Evolutionary conservation across 2,329 filamentous ascomycete genomes (phyloP).

Genomic region (Trichoderma guizhouense): DNA sequence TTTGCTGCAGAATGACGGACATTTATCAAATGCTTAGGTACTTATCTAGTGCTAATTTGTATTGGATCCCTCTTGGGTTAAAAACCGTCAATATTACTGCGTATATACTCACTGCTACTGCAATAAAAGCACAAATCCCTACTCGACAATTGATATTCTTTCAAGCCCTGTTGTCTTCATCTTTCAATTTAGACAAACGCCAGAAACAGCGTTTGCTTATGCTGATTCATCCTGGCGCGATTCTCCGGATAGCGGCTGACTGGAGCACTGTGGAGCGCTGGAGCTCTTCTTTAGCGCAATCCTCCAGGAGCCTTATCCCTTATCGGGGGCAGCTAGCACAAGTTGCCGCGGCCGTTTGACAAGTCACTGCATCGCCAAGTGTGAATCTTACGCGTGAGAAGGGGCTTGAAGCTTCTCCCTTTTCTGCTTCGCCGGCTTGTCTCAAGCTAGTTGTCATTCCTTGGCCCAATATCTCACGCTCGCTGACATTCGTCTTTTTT

Average conservation of each 20-base stretch:
- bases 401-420: neutral
- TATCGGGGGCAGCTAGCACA: neutral
- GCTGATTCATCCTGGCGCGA: neutral
- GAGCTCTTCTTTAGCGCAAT: neutral
- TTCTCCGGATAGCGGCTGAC: neutral
- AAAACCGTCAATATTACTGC: neutral
- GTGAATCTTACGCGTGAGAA: neutral
- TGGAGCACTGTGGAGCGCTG: neutral
- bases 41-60: neutral
- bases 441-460: slow-evolving; percentile 1
- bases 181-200: neutral
- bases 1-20: neutral
- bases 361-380: neutral
- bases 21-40: neutral
- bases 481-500: neutral
- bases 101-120: neutral
- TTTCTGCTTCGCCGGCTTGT: neutral
- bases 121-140: neutral
- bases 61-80: neutral
- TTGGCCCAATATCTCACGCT: slow-evolving; percentile 12
- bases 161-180: neutral
- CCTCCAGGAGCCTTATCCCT: neutral
- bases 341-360: neutral
- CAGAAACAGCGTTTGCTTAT: neutral
- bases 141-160: neutral